Base-by-base conservation (phyloP, 768 basidiomycete species). In the Calocybe gangraenosa region DNA sequence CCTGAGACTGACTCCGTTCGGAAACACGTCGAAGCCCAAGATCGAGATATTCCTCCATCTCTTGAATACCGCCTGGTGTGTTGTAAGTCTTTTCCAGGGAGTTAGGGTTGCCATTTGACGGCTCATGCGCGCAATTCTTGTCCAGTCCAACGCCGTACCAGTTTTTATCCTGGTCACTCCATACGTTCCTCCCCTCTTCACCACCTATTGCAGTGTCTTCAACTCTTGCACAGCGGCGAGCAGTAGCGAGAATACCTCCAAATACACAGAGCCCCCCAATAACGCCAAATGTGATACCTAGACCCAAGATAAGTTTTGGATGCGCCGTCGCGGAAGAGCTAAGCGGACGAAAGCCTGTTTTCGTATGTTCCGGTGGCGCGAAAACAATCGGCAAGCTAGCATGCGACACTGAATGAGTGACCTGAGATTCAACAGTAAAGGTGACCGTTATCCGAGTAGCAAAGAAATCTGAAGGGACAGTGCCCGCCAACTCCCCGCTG, bases 361-460 rank as follows among this genome's bases (percentile, higher is more conserved):
- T 66, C 18, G 63, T 62, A 51, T 65, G 63, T 47, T 68, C 61
- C 36, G 59, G 44, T 25, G 68, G 52, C 34, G 72, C 59, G 45
- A 82, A 60, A 43, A 72, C 67, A 22, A 89, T 66, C 1, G 71
- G 61, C 14, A 88, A 68, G 44, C 52, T 74, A 1, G 83, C 70
- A 54, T 87, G 84, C 15, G 86, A 89, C 1, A 79, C 85, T 13
- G 86, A 83, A 52, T 82, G 86, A 2, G 81, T 86, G 15, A 73
- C 44, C 30, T 59, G 66, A 23, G 82, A 85, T 61, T 81, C 86
- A 2, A 85, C 87, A 6, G 81, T 79, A 52, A 89, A 84, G 2
- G 76, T 78, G 39, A 80, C 66, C 1, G 65, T 61, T 32, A 81
- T 69, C 35, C 71, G 68, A 14, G 70, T 56, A 22, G 52, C 51